phyloP scores from a whole-genome alignment of 1,284 basidiomycete species.

The Boletus mariae region DNA sequence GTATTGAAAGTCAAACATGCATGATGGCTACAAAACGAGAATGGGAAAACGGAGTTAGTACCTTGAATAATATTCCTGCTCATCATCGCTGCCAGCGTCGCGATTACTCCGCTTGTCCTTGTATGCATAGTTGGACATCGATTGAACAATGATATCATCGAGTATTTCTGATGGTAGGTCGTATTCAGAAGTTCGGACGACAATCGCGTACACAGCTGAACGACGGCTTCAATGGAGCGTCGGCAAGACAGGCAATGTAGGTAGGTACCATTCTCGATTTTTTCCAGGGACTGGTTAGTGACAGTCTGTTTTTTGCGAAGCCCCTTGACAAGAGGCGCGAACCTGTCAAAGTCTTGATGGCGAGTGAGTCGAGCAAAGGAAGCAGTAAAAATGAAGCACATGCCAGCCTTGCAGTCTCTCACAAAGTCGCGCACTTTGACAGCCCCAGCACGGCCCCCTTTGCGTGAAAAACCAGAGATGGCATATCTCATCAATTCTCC shows the following conservation, averaged over 20 bases:
- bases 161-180: conserved; percentile 62
- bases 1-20: background rate
- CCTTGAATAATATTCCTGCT: conserved; percentile 26
- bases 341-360: conserved; percentile 66
- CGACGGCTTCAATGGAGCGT: conserved; percentile 4
- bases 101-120: conserved; percentile 19
- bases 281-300: conserved; percentile 81
- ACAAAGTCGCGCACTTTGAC: conserved; percentile 75
- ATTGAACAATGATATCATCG: conserved; percentile 59
- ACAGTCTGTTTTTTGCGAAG: conserved; percentile 87
- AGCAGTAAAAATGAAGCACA: conserved; percentile 20
- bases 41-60: background rate
- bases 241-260: background rate
- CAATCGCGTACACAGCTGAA: conserved; percentile 66
- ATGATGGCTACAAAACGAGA: background rate
- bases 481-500: conserved; percentile 98
- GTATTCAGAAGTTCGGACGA: conserved; percentile 67
- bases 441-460: conserved; percentile 70
- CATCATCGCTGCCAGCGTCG: conserved; percentile 25
- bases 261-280: conserved; percentile 85
- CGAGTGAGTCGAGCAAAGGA: background rate
- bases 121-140: conserved; percentile 36
- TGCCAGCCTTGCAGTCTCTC: conserved; percentile 74
- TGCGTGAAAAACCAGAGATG: conserved; percentile 70
- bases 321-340: conserved; percentile 66